Conservation (phyloP, 2,329 filamentous ascomycete species). For the Hortaea werneckii region DNA sequence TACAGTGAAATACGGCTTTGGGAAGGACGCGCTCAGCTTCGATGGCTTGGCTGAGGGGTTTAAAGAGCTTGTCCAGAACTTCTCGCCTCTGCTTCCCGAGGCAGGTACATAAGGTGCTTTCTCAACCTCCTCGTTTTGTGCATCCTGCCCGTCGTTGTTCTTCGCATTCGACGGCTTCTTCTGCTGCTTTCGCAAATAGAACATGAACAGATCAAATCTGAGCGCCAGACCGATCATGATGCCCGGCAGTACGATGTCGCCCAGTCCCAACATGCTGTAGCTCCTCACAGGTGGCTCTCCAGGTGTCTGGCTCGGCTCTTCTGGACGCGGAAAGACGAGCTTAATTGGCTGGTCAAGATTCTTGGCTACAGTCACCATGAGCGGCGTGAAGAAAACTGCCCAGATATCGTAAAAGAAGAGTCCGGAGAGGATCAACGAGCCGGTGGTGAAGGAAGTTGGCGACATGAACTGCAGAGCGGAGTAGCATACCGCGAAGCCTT, state of each 20-base stretch:
- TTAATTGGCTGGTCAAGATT: conserved; percentile 89
- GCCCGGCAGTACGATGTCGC: conserved; percentile 88
- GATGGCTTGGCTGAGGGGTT: conserved; percentile 6
- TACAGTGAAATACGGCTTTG: conserved; percentile 77
- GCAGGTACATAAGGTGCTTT: conserved; percentile 38
- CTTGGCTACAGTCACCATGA: conserved; percentile 81
- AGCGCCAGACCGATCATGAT: conserved; percentile 82
- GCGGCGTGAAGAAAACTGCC: conserved; percentile 80
- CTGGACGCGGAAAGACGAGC: conserved; percentile 66
- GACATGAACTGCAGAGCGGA: conserved; percentile 72
- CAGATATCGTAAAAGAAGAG: conserved; percentile 94
- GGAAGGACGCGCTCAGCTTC: conserved; percentile 44
- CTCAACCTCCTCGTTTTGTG: conserved; percentile 9
- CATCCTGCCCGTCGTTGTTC: conserved; percentile 17
- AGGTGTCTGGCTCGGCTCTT: conserved; percentile 17
- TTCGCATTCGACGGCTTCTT: conserved; percentile 27
- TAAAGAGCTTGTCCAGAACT: conserved; percentile 57
- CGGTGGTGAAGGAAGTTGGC: conserved; percentile 76
- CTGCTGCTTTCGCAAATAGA: conserved; percentile 62
- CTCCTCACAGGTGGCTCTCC: conserved; percentile 31
- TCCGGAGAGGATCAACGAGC: conserved; percentile 63
- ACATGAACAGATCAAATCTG: conserved; percentile 80
- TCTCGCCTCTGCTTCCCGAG: conserved; percentile 70
- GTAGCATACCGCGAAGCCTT: conserved; percentile 83
- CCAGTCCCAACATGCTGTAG: conserved; percentile 72